Evolutionary conservation across 345 rosid species (phyloP).

Genomic region (Ceriops tagal): DNA sequence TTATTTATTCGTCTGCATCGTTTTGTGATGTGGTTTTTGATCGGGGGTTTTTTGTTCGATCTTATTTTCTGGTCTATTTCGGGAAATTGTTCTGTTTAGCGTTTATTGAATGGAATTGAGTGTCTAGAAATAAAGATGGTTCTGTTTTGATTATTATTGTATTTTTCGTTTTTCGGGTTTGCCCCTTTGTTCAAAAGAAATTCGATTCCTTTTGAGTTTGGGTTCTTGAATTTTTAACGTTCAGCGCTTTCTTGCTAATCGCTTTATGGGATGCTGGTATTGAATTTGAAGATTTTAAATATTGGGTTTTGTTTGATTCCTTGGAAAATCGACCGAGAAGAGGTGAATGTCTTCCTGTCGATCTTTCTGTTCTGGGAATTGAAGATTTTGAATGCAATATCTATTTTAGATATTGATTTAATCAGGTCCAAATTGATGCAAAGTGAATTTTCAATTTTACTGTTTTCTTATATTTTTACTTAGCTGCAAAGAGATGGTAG

Average conservation of each 20-base stretch:
- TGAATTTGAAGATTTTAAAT: slow-evolving; percentile 1
- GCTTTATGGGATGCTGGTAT: slow-evolving; percentile 10
- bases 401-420: neutral
- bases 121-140: slow-evolving; percentile 2
- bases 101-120: slow-evolving; percentile 23
- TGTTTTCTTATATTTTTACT: neutral
- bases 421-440: slow-evolving; percentile 1
- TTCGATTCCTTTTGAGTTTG: slow-evolving; percentile 11
- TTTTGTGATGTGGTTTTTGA: slow-evolving; percentile 27
- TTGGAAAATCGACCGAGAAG: neutral
- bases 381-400: neutral
- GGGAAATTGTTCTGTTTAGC: slow-evolving; percentile 21
- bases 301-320: slow-evolving; percentile 10
- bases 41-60: slow-evolving; percentile 42
- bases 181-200: slow-evolving; percentile 13
- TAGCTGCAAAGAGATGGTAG: neutral
- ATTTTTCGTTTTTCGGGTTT: neutral
- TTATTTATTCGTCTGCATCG: slow-evolving; percentile 1
- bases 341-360: neutral
- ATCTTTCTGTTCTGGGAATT: slow-evolving; percentile 8
- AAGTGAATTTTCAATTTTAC: neutral
- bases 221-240: slow-evolving; percentile 15
- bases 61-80: slow-evolving; percentile 20
- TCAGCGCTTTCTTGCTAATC: slow-evolving; percentile 33
- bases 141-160: neutral